phyloP scores from a whole-genome alignment of 2,329 filamentous ascomycete species.

The Hymenoscyphus repandus region DNA sequence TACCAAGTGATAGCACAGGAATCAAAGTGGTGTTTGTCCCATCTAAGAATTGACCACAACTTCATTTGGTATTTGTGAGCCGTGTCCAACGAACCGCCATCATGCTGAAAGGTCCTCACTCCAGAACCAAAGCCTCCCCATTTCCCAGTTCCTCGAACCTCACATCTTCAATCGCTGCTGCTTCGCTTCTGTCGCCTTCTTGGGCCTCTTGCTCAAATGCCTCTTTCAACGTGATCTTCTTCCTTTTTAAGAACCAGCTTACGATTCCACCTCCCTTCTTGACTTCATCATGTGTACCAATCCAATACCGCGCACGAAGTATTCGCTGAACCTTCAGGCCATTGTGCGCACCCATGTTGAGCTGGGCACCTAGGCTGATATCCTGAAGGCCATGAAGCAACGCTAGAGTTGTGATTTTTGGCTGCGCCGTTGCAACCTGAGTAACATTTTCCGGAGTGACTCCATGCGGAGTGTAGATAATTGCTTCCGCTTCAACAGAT shows the following conservation, averaged over 20 bases:
- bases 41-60: too few species aligned
- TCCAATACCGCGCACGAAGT: slow-evolving; percentile 54
- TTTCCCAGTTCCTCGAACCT: slow-evolving; percentile 21
- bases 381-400: slow-evolving; percentile 62
- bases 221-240: slow-evolving; percentile 39
- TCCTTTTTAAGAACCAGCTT: slow-evolving; percentile 43
- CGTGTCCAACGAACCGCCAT: too few species aligned
- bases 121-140: slow-evolving; percentile 22
- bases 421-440: slow-evolving; percentile 38
- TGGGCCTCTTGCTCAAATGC: slow-evolving; percentile 29
- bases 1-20: too few species aligned
- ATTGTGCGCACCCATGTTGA: slow-evolving; percentile 60
- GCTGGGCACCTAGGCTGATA: slow-evolving; percentile 48
- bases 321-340: slow-evolving; percentile 50
- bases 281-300: slow-evolving; percentile 60
- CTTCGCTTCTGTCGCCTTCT: background rate
- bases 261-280: slow-evolving; percentile 55
- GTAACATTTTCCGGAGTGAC: slow-evolving; percentile 44
- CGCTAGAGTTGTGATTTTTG: slow-evolving; percentile 47
- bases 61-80: too few species aligned
- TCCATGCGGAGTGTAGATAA: slow-evolving; percentile 62
- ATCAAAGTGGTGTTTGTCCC: too few species aligned
- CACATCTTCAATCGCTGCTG: slow-evolving; percentile 14
- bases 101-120: too few species aligned
- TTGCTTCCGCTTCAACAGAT: slow-evolving; percentile 40